Evolutionary conservation across 2,329 filamentous ascomycete genomes (phyloP).

Genomic region (Aspergillus pseudoviridinutans): DNA sequence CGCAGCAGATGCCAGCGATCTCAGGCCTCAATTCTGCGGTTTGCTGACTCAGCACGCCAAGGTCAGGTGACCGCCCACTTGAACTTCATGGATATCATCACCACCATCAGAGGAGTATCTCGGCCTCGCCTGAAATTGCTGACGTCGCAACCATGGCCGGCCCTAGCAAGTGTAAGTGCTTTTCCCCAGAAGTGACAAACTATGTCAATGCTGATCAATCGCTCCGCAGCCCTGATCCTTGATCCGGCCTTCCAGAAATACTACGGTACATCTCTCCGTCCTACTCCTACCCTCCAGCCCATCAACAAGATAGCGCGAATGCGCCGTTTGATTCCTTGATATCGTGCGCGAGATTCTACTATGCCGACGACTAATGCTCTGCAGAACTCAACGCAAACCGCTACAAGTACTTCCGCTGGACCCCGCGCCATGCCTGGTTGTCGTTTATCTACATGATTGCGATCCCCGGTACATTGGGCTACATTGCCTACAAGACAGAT

Average conservation of each 20-base stretch:
- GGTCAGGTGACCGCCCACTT: slow-evolving; percentile 1
- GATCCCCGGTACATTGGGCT: slow-evolving; percentile 67
- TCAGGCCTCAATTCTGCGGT: not conserved
- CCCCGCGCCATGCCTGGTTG: slow-evolving; percentile 72
- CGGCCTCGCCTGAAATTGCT: not conserved
- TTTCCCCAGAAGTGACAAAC: not conserved
- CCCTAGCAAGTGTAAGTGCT: slow-evolving; percentile 44
- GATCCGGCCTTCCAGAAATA: slow-evolving; percentile 48
- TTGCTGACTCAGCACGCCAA: not conserved
- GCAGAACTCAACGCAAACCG: slow-evolving; percentile 78
- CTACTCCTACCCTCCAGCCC: slow-evolving; percentile 8
- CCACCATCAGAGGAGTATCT: not conserved
- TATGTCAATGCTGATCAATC: slow-evolving; percentile 43
- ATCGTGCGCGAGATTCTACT: slow-evolving; percentile 10
- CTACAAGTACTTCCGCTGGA: slow-evolving; percentile 96
- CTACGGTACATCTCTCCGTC: slow-evolving; percentile 42
- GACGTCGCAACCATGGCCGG: slow-evolving; percentile 46
- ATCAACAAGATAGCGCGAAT: not conserved
- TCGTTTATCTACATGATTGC: slow-evolving; percentile 71
- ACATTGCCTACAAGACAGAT: slow-evolving; percentile 74
- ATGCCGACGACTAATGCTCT: slow-evolving; percentile 3
- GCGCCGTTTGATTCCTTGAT: not conserved
- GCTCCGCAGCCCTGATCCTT: slow-evolving; percentile 40
- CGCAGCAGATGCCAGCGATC: not conserved
- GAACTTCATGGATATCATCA: slow-evolving; percentile 4